Percentiles rank a stretch among this genome's conserved stretches.
These are phyloP conservation scores for Verticillium klebahnii DNA, from an alignment of 2,329 filamentous ascomycete genomes.

Conservation along the genomic window DNA sequence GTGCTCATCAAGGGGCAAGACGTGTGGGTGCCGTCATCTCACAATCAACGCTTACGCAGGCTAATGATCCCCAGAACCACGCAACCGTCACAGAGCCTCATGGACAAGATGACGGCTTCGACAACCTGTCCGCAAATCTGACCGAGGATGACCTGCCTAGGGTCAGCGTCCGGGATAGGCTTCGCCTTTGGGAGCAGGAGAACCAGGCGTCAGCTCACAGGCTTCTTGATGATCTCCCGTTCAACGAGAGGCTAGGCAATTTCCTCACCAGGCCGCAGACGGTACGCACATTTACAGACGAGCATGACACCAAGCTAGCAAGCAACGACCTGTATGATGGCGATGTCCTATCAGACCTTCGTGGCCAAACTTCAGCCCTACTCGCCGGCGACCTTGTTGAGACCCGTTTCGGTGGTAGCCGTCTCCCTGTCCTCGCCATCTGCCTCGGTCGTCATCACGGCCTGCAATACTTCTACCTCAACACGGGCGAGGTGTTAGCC, in stretches of 20 bases:
- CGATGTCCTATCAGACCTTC: constrained; percentile 30
- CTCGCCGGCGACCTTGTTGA: constrained; percentile 48
- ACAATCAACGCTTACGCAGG: not conserved
- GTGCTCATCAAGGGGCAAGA: not conserved
- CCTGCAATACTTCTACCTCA: constrained; percentile 50
- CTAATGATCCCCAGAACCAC: not conserved
- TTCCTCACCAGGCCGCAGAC: constrained; percentile 28
- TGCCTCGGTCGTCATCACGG: constrained; percentile 48
- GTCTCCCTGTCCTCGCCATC: constrained; percentile 44
- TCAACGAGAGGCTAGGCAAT: constrained; percentile 24
- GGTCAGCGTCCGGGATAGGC: constrained; percentile 30
- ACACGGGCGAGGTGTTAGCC: constrained; percentile 44
- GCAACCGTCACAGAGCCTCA: not conserved
- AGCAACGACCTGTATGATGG: constrained; percentile 26
- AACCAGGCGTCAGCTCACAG: constrained; percentile 21
- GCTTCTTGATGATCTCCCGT: constrained; percentile 22
- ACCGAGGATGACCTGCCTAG: not conserved
- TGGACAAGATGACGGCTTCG: not conserved
- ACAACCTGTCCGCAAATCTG: constrained; percentile 1
- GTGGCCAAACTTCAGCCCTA: constrained; percentile 24
- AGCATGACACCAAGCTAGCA: constrained; percentile 13
- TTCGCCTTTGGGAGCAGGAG: constrained; percentile 35
- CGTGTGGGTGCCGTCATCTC: not conserved
- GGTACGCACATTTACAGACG: constrained; percentile 16
- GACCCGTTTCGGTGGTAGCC: constrained; percentile 34